Percentiles rank a stretch among this genome's conserved stretches.
These are phyloP conservation scores for Phialocephala subalpina DNA, from an alignment of 2,329 filamentous ascomycete species.

Conservation along the genomic window DNA sequence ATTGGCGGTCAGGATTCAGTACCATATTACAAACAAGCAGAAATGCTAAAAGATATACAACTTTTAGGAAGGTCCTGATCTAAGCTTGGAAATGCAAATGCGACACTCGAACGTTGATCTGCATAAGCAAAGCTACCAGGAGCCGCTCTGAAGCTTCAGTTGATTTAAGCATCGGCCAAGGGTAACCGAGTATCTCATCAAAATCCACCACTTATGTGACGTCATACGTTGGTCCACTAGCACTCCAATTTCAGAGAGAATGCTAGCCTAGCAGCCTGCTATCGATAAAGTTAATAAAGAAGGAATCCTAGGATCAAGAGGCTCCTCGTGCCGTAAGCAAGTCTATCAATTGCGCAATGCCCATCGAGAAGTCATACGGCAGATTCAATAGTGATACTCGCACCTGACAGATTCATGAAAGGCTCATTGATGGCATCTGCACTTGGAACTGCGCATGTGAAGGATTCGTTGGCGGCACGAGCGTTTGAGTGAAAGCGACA, in stretches of 20 bases:
- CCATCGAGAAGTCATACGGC: neutral
- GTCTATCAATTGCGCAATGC: neutral
- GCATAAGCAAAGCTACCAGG: neutral
- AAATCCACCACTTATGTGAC: neutral
- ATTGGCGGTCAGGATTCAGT: neutral
- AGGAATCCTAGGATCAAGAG: neutral
- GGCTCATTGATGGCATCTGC: neutral
- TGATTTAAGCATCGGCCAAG: neutral
- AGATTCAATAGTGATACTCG: neutral
- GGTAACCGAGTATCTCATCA: neutral
- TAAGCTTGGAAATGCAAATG: neutral
- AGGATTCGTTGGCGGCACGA: neutral
- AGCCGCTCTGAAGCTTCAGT: neutral
- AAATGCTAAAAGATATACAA: neutral
- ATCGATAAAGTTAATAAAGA: neutral
- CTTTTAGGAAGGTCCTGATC: neutral
- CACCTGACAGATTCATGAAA: neutral
- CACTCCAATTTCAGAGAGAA: neutral
- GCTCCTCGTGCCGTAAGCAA: neutral
- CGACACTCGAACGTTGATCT: neutral
- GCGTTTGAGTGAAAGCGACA: neutral
- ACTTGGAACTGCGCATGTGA: neutral
- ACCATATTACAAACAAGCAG: slow-evolving; percentile 25
- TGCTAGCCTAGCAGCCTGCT: neutral
- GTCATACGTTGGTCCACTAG: neutral